Evolutionary conservation across 2,329 filamentous ascomycete species (phyloP).

Genomic region (Aspergillus terreus): DNA sequence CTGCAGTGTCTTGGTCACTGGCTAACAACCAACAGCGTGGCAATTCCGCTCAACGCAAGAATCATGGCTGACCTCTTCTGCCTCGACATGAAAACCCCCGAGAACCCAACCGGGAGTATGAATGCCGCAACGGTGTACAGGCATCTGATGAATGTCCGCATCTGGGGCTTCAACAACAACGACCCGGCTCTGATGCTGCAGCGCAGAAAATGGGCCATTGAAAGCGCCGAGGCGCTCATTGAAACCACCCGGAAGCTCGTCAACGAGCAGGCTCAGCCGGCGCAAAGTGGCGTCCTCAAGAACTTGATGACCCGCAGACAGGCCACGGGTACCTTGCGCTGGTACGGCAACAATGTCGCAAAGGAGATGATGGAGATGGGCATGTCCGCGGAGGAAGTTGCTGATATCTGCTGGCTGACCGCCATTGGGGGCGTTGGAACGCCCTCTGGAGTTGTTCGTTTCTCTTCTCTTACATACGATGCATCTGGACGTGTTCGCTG

Average conservation of each 20-base stretch:
- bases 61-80: conserved; percentile 23
- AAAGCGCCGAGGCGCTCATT: conserved; percentile 36
- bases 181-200: conserved; percentile 48
- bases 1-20: no score
- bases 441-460: conserved; percentile 37
- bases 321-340: conserved; percentile 32
- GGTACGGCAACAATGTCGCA: conserved; percentile 38
- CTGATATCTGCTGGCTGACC: conserved; percentile 16
- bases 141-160: conserved; percentile 42
- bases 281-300: neutral
- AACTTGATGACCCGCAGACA: neutral
- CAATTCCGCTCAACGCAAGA: conserved; percentile 23
- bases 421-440: conserved; percentile 42
- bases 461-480: neutral
- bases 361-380: conserved; percentile 32
- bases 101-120: conserved; percentile 33
- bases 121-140: conserved; percentile 54
- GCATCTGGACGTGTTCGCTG: neutral
- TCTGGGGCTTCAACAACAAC: conserved; percentile 47
- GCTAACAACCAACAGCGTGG: conserved; percentile 10
- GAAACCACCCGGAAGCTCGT: conserved; percentile 41
- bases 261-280: neutral
- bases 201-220: conserved; percentile 42
- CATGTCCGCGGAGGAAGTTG: conserved; percentile 12
- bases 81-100: conserved; percentile 21